Base-by-base conservation (phyloP, 148 eudicot species). In the Nepenthes mirabilis region DNA sequence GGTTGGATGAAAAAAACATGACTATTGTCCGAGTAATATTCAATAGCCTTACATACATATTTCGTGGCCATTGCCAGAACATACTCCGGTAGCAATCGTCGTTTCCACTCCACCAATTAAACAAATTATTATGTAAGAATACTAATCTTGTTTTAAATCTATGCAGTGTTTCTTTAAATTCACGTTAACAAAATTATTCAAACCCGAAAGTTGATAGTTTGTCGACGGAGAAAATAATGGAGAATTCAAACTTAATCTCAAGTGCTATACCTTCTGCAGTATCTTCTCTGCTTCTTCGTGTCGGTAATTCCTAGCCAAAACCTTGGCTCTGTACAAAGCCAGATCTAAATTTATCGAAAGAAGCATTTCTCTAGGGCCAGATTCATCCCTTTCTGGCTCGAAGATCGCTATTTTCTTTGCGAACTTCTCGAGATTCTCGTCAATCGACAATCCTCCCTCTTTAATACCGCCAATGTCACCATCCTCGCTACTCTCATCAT, bases 381-480 rank as follows among this genome's bases (percentile, higher is more conserved):
- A 70, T 13, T 74, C 79, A 1, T 77, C 78, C 62, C 90, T 77
- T 13, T 60, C 82, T 0, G 98, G 98, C 74, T 91, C 91, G 55
- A 93, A 93, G 33, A 88, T 83, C 0, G 91, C 86, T 79, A 86
- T 56, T 48, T 80, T 90, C 81, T 82, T 82, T 0, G 95, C 95
- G 50, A 90, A 75, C 6, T 76, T 73, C 52, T 86, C 79, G 4
- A 87, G 72, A 14, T 76, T 73, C 9, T 56, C 71, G 68, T 87
- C 97, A 13, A 90, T 66, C 2, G 68, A 60, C 33, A 78, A 73
- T 35, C 11, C 11, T 70, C 43, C 50, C 14, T 60, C 57, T 3
- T 36, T 65, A 1, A 37, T 48, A 10, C 52, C 60, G 9, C 12
- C 69, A 47, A 66, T 58, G 32, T 53, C 64, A 34, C 34, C 59